These are phyloP conservation scores for Jatropha curcas DNA, from an alignment of 345 rosid species.

Conservation along the genomic window DNA sequence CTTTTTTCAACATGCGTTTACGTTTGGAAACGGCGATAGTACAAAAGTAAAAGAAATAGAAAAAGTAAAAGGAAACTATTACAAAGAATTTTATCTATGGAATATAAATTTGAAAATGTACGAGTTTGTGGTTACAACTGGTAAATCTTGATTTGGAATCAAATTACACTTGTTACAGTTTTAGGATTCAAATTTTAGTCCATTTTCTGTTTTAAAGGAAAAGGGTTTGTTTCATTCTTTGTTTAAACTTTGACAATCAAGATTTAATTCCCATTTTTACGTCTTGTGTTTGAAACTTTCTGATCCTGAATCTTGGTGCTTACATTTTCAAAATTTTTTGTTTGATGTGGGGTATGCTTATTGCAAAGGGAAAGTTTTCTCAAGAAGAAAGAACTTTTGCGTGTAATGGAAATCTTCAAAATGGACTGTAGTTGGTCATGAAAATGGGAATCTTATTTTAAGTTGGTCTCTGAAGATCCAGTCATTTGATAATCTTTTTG, in stretches of 20 bases:
- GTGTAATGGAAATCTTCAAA: constrained; percentile 3
- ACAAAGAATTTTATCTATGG: background rate
- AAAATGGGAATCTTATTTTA: background rate
- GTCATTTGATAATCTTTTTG: constrained; percentile 7
- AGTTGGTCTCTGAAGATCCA: constrained; percentile 16
- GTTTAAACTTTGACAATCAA: background rate
- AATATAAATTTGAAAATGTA: background rate
- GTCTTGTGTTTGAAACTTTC: background rate
- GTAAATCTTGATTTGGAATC: background rate
- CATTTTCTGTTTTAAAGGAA: background rate
- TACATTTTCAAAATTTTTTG: background rate
- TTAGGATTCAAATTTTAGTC: background rate
- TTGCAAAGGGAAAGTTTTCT: constrained; percentile 3
- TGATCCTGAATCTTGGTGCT: background rate
- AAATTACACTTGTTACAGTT: background rate
- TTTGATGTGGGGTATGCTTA: background rate
- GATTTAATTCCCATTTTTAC: background rate
- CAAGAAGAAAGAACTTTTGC: background rate
- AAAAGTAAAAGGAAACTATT: background rate
- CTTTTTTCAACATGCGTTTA: background rate
- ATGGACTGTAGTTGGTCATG: too few species aligned
- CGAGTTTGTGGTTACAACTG: background rate
- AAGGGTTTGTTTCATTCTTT: background rate
- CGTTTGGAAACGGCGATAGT: background rate
- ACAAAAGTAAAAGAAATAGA: background rate